Conservation (phyloP, 108 stramenopile species). For the Schizochytrium sp. region DNA sequence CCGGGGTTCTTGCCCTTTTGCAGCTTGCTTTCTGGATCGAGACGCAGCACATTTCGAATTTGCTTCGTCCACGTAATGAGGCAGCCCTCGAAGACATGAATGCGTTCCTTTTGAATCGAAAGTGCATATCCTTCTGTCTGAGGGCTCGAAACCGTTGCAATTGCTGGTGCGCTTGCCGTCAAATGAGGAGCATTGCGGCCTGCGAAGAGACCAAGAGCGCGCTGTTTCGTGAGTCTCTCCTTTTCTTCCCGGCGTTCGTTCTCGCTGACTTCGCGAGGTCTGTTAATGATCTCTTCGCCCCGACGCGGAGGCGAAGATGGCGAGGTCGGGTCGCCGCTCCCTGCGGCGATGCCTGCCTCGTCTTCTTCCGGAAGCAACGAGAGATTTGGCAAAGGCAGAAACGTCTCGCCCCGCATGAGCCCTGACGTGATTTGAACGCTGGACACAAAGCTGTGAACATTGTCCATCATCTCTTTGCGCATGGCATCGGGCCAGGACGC, state of each 20-base stretch:
- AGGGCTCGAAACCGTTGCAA: not conserved
- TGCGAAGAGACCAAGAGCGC: no score
- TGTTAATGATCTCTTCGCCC: not conserved
- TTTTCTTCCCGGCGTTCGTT: not conserved
- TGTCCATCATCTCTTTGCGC: slow-evolving; percentile 29
- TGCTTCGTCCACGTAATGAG: slow-evolving; percentile 58
- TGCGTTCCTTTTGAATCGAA: slow-evolving; percentile 16
- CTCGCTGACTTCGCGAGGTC: not conserved
- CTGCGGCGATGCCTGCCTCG: not conserved
- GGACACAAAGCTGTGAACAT: slow-evolving; percentile 27
- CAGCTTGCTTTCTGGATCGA: slow-evolving; percentile 39
- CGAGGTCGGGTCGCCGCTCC: not conserved
- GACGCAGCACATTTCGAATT: slow-evolving; percentile 42
- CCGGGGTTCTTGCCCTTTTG: slow-evolving; percentile 23
- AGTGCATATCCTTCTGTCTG: not conserved
- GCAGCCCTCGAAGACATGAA: slow-evolving; percentile 47
- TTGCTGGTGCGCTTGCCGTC: slow-evolving; percentile 3
- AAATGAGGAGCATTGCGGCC: not conserved
- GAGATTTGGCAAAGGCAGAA: slow-evolving; percentile 29
- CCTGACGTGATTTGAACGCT: slow-evolving; percentile 39
- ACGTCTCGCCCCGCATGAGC: slow-evolving; percentile 28
- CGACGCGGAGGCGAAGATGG: not conserved
- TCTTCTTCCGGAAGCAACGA: not conserved
- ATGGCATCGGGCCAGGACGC: slow-evolving; percentile 6
- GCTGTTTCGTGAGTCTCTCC: no score